Base-by-base conservation (phyloP, 1,284 basidiomycete species). In the Tilletia indica region DNA sequence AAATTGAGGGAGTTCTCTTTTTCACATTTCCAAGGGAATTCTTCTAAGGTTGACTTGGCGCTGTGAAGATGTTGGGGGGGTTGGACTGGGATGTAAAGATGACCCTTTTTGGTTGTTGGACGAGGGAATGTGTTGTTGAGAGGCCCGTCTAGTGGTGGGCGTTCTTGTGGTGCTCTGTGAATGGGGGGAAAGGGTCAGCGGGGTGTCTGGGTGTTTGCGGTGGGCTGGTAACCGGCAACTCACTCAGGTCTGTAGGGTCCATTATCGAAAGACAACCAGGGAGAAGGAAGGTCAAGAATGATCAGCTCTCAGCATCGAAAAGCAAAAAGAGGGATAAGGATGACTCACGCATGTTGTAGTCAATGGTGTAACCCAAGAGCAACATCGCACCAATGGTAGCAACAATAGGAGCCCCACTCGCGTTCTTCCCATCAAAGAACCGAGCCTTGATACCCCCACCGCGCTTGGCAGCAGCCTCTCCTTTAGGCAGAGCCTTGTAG, bases 401-500 rank as follows among this genome's bases (percentile, higher is more conserved):
- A 71, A 92, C 89, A 70, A 94, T 83, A 70, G 92, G 92, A 74
- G 87, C 88, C 67, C 91, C 92, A 68, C 88, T 89, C 67, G 93
- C 93, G 85, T 93, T 96, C 86, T 90, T 90, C 75, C 92, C 93
- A 81, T 89, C 89, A 86, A 94, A 94, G 86, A 87, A 93, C 67
- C 90, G 87, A 69, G 85, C 91, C 85, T 93, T 92, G 83, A 95
- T 86, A 48, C 87, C 86, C 36, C 92, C 91, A n/a, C 87, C 83
- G 72, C 87, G 86, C 67, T 89, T 87, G 67, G 88, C 85, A n/a
- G 92, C 87, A 68, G 90, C 89, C 68, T 89, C 79, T 68, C 87
- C 87, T 83, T 88, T 88, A 78, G 94, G 94, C 67, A 97, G 89
- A 85, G 92, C 93, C 78, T 92, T 94, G 89, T 97, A 97, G 86